Base-by-base conservation (phyloP, 345 rosid species). In the Hibiscus mutabilis region DNA sequence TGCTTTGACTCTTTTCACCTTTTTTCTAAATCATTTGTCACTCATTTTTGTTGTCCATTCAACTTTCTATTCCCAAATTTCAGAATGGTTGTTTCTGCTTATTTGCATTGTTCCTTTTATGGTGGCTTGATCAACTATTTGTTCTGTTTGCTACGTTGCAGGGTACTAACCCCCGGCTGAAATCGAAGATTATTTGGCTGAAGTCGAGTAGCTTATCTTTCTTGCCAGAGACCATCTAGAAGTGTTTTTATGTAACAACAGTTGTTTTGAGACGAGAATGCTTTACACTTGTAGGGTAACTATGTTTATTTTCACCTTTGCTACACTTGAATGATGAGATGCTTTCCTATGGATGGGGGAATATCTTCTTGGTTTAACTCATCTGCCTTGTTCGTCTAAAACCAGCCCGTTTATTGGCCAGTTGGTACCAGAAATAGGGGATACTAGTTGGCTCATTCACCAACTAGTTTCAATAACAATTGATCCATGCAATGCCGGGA, bases 91-190 rank as follows among this genome's bases (percentile, higher is more conserved):
- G 15, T 13, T 69, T 37, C 27, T 21, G 21, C 21, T 4, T n/a
- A n/a, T n/a, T 9, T 14, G 49, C 21, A 8, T 35, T 19, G 15
- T 44, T 33, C 46, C 49, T 56, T 19, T 19, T 69, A 22, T 6
- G 2, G 24, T 40, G 25, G 55, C 62, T 22, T n/a, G 66, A 44
- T 24, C 51, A 35, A 57, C 37, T 67, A 16, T 18, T 74, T 47
- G 6, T 21, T 22, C 40, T 68, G 62, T 42, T 33, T 77, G 7
- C 51, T 52, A 27, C 40, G 44, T 27, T 73, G 81, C 89, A 91
- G 97, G 82, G 92, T 91, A 47, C 82, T 88, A 42, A 87, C 94
- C 14, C 85, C 85, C 94, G 12, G 89, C 89, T 16, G 97, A 91
- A 79, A 83, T 91, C 21, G 91, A 89, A 16, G 91, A 87, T 33